Percentiles rank a stretch among this genome's conserved stretches.
phyloP scores from a whole-genome alignment of 1,284 basidiomycete genomes.

The Cutaneotrichosporon spelunceum region DNA sequence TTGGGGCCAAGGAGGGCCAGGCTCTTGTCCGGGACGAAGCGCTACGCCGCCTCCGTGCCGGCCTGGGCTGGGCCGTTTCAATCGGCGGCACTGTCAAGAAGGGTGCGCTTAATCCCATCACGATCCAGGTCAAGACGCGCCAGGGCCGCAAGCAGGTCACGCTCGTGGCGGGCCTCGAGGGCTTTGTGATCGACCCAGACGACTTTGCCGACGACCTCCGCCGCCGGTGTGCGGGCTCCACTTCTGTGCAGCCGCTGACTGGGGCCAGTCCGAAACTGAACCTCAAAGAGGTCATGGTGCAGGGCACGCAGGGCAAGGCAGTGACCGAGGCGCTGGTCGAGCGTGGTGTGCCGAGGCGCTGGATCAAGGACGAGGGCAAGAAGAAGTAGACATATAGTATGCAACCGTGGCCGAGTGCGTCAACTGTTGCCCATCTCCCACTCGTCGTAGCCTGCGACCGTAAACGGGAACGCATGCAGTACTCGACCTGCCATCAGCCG shows the following conservation, averaged over 20 bases:
- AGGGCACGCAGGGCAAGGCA: constrained; percentile 70
- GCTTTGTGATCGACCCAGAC: constrained; percentile 65
- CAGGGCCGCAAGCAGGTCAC: constrained; percentile 75
- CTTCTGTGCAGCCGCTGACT: constrained; percentile 55
- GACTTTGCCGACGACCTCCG: constrained; percentile 74
- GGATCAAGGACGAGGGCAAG: constrained; percentile 60
- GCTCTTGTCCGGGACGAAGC: constrained; percentile 71
- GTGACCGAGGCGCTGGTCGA: constrained; percentile 64
- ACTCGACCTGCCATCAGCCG: not conserved
- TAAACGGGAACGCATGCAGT: not conserved
- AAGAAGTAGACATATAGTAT: constrained; percentile 12
- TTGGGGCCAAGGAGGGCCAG: constrained; percentile 52
- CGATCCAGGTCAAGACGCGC: constrained; percentile 65
- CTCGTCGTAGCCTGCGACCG: not conserved
- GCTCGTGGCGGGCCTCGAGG: constrained; percentile 70
- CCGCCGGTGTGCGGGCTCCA: constrained; percentile 70
- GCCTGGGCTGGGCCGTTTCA: constrained; percentile 40
- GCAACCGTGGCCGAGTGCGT: not conserved
- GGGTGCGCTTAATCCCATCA: constrained; percentile 66
- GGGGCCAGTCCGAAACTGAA: constrained; percentile 47
- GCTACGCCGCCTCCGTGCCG: constrained; percentile 46
- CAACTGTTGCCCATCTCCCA: not conserved
- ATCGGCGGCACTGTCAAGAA: constrained; percentile 55
- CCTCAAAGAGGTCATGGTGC: constrained; percentile 67
- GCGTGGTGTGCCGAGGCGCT: constrained; percentile 72